Evolutionary conservation across 768 basidiomycete species (phyloP).

Genomic region (Hypsizygus marmoreus): DNA sequence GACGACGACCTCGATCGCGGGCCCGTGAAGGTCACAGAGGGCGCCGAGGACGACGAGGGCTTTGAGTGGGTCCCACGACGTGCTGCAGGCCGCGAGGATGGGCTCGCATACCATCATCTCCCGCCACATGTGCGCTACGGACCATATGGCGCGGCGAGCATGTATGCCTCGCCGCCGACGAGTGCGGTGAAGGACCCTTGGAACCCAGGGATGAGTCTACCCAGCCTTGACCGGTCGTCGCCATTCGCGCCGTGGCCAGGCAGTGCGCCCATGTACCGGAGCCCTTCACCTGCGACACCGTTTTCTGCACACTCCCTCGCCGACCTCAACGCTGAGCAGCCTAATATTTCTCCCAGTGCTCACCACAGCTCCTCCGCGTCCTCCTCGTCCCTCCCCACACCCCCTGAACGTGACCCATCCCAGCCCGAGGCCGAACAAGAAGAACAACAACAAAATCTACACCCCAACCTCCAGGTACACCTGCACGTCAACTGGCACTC

Average conservation of each 20-base stretch:
- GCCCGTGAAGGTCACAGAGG: constrained; percentile 54
- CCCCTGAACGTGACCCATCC: constrained; percentile 21
- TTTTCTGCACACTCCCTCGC: constrained; percentile 22
- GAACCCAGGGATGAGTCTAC: constrained; percentile 37
- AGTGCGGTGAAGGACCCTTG: constrained; percentile 48
- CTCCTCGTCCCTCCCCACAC: constrained; percentile 2
- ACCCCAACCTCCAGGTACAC: constrained; percentile 85
- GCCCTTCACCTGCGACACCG: constrained; percentile 35
- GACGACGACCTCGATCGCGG: constrained; percentile 54
- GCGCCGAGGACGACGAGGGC: constrained; percentile 67
- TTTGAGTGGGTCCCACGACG: constrained; percentile 82
- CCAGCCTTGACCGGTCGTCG: constrained; percentile 40
- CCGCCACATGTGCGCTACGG: constrained; percentile 75
- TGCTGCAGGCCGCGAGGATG: constrained; percentile 56
- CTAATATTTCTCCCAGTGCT: no score
- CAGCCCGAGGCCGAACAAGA: constrained; percentile 7
- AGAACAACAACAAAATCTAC: constrained; percentile 13
- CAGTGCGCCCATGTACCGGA: constrained; percentile 33
- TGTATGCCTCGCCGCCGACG: constrained; percentile 57
- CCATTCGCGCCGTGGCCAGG: constrained; percentile 27
- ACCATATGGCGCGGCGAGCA: constrained; percentile 54
- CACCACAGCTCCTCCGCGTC: constrained; percentile 7
- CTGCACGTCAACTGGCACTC: constrained; percentile 85
- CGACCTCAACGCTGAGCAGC: constrained; percentile 13
- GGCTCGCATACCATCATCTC: constrained; percentile 66